Evolutionary conservation across 23 red algal genomes (phyloP).

Genomic region (Gracilaria gracilis): DNA sequence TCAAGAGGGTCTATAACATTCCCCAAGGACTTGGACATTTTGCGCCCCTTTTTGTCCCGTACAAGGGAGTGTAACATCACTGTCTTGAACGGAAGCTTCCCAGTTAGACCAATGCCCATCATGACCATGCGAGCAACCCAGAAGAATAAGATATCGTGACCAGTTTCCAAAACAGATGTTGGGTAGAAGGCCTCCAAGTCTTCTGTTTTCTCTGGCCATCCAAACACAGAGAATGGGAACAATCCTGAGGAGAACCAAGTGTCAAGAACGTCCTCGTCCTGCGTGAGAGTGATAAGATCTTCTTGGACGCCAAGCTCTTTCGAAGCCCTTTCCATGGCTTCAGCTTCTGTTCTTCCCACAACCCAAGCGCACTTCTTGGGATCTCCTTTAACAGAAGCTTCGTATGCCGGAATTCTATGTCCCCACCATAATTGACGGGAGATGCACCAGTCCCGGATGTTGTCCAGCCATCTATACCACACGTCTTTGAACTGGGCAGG

Average conservation of each 20-base stretch:
- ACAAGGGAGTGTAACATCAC: slow-evolving; percentile 96
- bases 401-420: slow-evolving; percentile 90
- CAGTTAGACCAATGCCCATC: slow-evolving; percentile 92
- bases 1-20: slow-evolving; percentile 99
- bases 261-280: slow-evolving; percentile 99
- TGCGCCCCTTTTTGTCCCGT: slow-evolving; percentile 96
- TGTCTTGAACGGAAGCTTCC: slow-evolving; percentile 89
- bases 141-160: slow-evolving; percentile 99
- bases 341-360: slow-evolving; percentile 82
- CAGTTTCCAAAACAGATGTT: slow-evolving; percentile 94
- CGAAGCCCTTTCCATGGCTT: slow-evolving; percentile 73
- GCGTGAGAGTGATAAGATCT: slow-evolving; percentile 59
- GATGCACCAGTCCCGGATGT: slow-evolving; percentile 98
- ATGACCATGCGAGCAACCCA: slow-evolving; percentile 99
- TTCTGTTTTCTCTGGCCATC: slow-evolving; percentile 86
- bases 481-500: slow-evolving; percentile 83
- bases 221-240: slow-evolving; percentile 99
- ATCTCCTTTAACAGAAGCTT: slow-evolving; percentile 49
- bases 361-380: slow-evolving; percentile 65
- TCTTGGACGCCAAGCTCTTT: slow-evolving; percentile 29
- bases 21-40: slow-evolving; percentile 99
- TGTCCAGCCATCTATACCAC: slow-evolving; percentile 95
- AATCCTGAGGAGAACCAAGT: slow-evolving; percentile 99
- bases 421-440: slow-evolving; percentile 99
- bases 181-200: slow-evolving; percentile 93